phyloP scores from a whole-genome alignment of 768 basidiomycete genomes.

The Chalciporus pseudorubinellus region DNA sequence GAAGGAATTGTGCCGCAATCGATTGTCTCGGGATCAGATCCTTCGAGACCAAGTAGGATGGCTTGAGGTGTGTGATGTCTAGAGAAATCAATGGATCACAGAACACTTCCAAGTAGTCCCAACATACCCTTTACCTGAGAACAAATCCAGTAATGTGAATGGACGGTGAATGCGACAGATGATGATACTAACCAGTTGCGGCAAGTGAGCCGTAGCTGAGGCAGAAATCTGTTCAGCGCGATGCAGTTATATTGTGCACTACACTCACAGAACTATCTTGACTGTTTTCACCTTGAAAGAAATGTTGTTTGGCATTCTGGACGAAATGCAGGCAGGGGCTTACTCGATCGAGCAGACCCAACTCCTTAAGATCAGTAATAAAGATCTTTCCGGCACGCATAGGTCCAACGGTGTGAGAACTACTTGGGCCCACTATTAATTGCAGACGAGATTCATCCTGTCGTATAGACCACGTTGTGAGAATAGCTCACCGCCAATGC shows the following conservation, averaged over 20 bases:
- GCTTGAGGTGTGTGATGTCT: constrained; percentile 90
- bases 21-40: constrained; percentile 91
- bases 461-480: neutral
- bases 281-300: constrained; percentile 61
- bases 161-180: neutral
- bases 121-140: constrained; percentile 71
- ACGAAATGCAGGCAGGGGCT: constrained; percentile 8
- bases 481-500: constrained; percentile 70
- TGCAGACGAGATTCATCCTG: constrained; percentile 27
- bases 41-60: constrained; percentile 80
- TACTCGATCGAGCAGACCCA: constrained; percentile 69
- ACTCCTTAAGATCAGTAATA: constrained; percentile 66
- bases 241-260: neutral
- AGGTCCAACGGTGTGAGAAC: constrained; percentile 71
- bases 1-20: constrained; percentile 81
- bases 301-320: neutral
- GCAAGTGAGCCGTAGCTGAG: constrained; percentile 86
- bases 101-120: constrained; percentile 1
- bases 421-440: constrained; percentile 57
- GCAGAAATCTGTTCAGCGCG: neutral
- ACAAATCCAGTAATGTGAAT: constrained; percentile 6
- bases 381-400: constrained; percentile 94
- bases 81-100: constrained; percentile 3
- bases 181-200: constrained; percentile 65
- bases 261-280: constrained; percentile 77